phyloP scores from a whole-genome alignment of 2,329 filamentous ascomycete genomes.

The Byssoonygena ceratinophila region DNA sequence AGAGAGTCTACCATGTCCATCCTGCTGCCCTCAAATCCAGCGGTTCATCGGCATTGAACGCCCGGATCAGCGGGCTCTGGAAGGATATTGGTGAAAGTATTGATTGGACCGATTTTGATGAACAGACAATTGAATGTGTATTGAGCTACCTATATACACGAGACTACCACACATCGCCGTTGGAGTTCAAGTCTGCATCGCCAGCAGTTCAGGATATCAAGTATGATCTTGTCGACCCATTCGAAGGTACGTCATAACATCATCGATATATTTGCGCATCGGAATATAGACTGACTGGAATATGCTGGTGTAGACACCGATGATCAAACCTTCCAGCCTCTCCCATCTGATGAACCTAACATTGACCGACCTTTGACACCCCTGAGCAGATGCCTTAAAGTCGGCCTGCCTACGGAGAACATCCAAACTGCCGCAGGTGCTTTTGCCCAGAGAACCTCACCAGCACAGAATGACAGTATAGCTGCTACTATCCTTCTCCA shows the following conservation, averaged over 20 bases:
- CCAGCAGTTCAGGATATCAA: background rate
- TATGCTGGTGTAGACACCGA: background rate
- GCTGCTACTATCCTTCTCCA: background rate
- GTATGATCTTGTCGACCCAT: background rate
- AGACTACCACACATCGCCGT: background rate
- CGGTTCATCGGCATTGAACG: background rate
- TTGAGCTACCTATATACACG: background rate
- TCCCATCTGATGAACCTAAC: background rate
- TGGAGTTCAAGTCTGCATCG: too few relatives aligned
- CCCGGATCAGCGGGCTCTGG: background rate
- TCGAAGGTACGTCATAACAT: background rate
- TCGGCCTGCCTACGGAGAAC: background rate
- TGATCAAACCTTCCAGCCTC: background rate
- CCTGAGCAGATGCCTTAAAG: background rate
- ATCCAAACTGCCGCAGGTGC: background rate
- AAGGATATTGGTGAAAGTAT: background rate
- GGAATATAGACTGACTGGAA: background rate
- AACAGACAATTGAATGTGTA: background rate
- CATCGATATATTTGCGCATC: background rate
- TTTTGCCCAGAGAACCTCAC: background rate
- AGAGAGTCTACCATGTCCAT: background rate
- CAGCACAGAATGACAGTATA: background rate
- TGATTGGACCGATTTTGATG: conserved; percentile 1
- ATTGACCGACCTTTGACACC: background rate
- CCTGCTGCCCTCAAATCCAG: background rate